Percentiles rank a stretch among this genome's conserved stretches.
These are phyloP conservation scores for Nakazawaea ishiwadae DNA, from an alignment of 805 yeast genomes.

Conservation along the genomic window DNA sequence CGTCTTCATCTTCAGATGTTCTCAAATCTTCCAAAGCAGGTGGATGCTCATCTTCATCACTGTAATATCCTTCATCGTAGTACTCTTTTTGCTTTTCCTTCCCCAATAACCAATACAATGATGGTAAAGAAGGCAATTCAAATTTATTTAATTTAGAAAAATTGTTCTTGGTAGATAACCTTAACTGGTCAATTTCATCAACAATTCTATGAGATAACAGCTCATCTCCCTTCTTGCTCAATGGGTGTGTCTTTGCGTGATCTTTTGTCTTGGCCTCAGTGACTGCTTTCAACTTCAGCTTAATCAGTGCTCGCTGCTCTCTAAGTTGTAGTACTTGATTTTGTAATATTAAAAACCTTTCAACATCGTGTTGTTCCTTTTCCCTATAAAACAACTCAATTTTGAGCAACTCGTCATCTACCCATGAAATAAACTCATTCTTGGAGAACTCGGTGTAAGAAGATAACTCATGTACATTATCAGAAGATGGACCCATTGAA, in stretches of 20 bases:
- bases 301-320: conserved; percentile 39
- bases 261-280: conserved; percentile 7
- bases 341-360: conserved; percentile 56
- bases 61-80: conserved; percentile 27
- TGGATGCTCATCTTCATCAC: conserved; percentile 16
- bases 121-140: conserved; percentile 39
- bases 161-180: conserved; percentile 13
- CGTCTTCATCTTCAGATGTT: conserved; percentile 12
- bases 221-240: neutral
- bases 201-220: neutral
- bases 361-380: conserved; percentile 56
- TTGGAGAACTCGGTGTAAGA: conserved; percentile 30
- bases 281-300: conserved; percentile 12
- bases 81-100: conserved; percentile 28
- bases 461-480: conserved; percentile 10
- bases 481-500: conserved; percentile 11
- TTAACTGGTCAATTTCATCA: conserved; percentile 3
- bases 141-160: conserved; percentile 26
- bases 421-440: conserved; percentile 58
- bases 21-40: neutral
- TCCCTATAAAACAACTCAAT: conserved; percentile 58
- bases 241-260: neutral
- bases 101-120: conserved; percentile 28
- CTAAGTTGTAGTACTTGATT: conserved; percentile 64
- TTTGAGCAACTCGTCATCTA: conserved; percentile 54